A percentile compares a stretch with the other conserved stretches of the same genome.
Conservation (phyloP, 192 early-diverging fungal genomes). For the Mortierella antarctica region DNA sequence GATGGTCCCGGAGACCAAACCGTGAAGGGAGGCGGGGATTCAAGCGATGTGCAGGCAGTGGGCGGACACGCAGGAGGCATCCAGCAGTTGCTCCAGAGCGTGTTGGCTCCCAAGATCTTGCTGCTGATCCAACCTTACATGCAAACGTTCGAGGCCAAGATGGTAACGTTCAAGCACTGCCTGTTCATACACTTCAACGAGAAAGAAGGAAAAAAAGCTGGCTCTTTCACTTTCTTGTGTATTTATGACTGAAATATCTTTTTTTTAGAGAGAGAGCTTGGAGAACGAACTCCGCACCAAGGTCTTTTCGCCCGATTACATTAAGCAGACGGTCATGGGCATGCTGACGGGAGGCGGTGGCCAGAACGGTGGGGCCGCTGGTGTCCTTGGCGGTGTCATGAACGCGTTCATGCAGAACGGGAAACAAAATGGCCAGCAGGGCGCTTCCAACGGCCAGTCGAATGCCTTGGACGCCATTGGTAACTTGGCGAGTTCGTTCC, state of each 20-base stretch:
- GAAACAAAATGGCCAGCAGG: not conserved
- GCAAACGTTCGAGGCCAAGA: slow-evolving; percentile 41
- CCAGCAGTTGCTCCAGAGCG: slow-evolving; percentile 28
- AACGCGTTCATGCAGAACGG: slow-evolving; percentile 6
- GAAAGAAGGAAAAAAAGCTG: not conserved
- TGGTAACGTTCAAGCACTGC: slow-evolving; percentile 20
- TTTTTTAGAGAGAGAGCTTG: slow-evolving; percentile 13
- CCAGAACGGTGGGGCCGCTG: slow-evolving; percentile 3
- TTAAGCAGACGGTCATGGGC: slow-evolving; percentile 28
- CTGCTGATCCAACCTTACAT: slow-evolving; percentile 26
- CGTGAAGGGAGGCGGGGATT: not conserved
- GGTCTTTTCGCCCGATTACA: slow-evolving; percentile 45
- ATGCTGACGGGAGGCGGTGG: slow-evolving; percentile 25
- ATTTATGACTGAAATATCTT: not conserved
- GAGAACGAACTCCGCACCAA: slow-evolving; percentile 44
- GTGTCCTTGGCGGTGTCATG: slow-evolving; percentile 11
- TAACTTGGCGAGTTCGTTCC: slow-evolving; percentile 15
- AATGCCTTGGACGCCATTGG: slow-evolving; percentile 16
- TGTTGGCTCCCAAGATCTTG: slow-evolving; percentile 36
- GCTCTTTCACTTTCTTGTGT: slow-evolving; percentile 3
- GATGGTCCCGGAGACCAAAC: not conserved
- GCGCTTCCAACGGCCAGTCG: not conserved
- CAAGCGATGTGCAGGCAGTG: not conserved
- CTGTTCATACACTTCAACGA: not conserved
- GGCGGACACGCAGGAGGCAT: slow-evolving; percentile 19